Percentiles rank a stretch among this genome's conserved stretches.
phyloP scores from a whole-genome alignment of 139 green algal species.

The Microglena sp. region DNA sequence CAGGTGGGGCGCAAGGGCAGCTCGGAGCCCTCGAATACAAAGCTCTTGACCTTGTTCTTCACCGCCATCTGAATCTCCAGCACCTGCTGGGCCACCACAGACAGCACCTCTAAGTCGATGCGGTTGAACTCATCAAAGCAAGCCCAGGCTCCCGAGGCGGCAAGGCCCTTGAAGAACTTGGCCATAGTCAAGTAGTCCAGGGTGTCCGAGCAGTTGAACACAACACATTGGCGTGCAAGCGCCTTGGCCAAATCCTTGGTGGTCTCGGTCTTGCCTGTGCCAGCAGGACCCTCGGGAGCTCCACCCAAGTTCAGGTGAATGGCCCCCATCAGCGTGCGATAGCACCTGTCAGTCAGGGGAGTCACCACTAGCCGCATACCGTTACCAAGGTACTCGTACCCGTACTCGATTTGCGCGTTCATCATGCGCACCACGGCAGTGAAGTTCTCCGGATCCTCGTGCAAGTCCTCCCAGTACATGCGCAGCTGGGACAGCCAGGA shows the following conservation, averaged over 20 bases:
- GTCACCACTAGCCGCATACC: conserved; percentile 46
- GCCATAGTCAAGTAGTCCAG: conserved; percentile 50
- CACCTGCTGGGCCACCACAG: conserved; percentile 58
- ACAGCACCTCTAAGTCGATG: conserved; percentile 56
- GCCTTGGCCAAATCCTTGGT: conserved; percentile 77
- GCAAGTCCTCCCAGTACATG: conserved; percentile 59
- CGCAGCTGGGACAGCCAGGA: conserved; percentile 64
- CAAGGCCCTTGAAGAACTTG: conserved; percentile 81
- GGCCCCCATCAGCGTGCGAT: conserved; percentile 59
- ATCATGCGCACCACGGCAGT: conserved; percentile 66
- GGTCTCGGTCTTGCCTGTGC: conserved; percentile 69
- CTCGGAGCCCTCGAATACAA: conserved; percentile 70
- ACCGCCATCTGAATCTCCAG: conserved; percentile 70
- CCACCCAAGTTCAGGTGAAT: conserved; percentile 69
- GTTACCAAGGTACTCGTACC: conserved; percentile 65
- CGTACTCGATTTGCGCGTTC: conserved; percentile 59
- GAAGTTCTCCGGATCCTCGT: conserved; percentile 29
- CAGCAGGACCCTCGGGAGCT: conserved; percentile 46
- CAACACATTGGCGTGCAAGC: conserved; percentile 66
- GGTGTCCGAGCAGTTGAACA: conserved; percentile 74
- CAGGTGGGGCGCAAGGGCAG: conserved; percentile 57
- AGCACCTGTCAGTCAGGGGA: conserved; percentile 39
- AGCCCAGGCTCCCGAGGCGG: conserved; percentile 56
- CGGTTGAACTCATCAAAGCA: too few species aligned
- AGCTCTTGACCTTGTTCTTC: conserved; percentile 49